Evolutionary conservation across 331 rosid genomes (phyloP).

Genomic region (Acacia pycnantha): DNA sequence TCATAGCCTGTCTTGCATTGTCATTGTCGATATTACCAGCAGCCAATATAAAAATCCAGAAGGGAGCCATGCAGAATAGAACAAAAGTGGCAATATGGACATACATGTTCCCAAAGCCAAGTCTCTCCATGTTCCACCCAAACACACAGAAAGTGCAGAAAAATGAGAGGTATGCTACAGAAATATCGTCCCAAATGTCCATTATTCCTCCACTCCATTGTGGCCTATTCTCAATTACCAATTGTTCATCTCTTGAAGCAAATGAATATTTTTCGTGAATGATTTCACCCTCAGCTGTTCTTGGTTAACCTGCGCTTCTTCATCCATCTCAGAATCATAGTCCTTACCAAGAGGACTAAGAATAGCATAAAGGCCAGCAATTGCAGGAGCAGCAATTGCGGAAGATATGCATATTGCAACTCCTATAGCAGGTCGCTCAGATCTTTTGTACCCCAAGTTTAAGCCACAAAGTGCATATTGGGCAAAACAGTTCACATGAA

Average conservation of each 20-base stretch:
- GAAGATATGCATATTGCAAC: constrained; percentile 72
- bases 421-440: constrained; percentile 78
- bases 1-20: constrained; percentile 51
- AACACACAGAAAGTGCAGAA: constrained; percentile 83
- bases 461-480: constrained; percentile 92
- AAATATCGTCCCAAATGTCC: constrained; percentile 79
- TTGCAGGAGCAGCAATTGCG: constrained; percentile 79
- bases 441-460: constrained; percentile 76
- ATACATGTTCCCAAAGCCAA: constrained; percentile 95
- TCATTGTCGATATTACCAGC: constrained; percentile 84
- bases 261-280: constrained; percentile 61
- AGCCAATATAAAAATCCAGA: constrained; percentile 84
- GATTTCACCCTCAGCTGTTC: constrained; percentile 42
- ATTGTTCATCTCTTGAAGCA: constrained; percentile 51
- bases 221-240: constrained; percentile 45
- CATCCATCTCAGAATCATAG: constrained; percentile 64
- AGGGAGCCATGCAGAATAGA: constrained; percentile 88
- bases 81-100: constrained; percentile 85
- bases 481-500: constrained; percentile 79
- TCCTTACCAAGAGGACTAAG: constrained; percentile 90
- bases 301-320: constrained; percentile 59
- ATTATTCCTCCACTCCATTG: constrained; percentile 87
- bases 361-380: constrained; percentile 74
- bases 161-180: constrained; percentile 74
- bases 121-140: constrained; percentile 98